Conservation (phyloP, 371 early-diverging fungal genomes). For the Catenaria anguillulae region DNA sequence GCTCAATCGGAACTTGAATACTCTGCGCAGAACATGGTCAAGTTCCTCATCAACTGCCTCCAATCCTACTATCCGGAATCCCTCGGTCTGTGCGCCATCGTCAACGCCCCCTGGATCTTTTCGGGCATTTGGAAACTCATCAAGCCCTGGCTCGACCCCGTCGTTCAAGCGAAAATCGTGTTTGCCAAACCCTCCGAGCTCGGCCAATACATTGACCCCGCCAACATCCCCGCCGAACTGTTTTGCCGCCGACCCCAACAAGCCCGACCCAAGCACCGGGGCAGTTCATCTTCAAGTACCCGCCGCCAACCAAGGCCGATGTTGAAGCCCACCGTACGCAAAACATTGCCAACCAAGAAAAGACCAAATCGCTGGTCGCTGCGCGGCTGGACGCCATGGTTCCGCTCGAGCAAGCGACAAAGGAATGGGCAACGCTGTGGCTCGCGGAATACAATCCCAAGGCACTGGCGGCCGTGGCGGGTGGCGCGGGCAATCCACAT, state of each 20-base stretch:
- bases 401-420: neutral
- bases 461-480: neutral
- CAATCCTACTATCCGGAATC: constrained; percentile 83
- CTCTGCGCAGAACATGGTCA: constrained; percentile 44
- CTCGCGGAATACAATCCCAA: neutral
- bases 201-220: constrained; percentile 36
- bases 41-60: constrained; percentile 61
- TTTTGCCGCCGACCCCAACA: constrained; percentile 23
- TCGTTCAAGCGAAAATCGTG: constrained; percentile 68
- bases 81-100: constrained; percentile 56
- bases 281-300: constrained; percentile 21
- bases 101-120: constrained; percentile 78
- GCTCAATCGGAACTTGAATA: too few relatives aligned
- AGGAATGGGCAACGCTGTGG: neutral
- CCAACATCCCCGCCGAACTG: constrained; percentile 23
- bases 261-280: too few relatives aligned
- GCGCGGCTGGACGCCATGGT: neutral
- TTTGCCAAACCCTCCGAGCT: constrained; percentile 57
- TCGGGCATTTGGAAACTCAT: constrained; percentile 64
- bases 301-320: constrained; percentile 17
- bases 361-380: neutral
- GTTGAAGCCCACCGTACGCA: constrained; percentile 26
- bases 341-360: constrained; percentile 12
- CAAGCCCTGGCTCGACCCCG: constrained; percentile 76
- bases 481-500: neutral